Conservation (phyloP, 2,329 filamentous ascomycete genomes). For the Trichocomaceae sp. region DNA sequence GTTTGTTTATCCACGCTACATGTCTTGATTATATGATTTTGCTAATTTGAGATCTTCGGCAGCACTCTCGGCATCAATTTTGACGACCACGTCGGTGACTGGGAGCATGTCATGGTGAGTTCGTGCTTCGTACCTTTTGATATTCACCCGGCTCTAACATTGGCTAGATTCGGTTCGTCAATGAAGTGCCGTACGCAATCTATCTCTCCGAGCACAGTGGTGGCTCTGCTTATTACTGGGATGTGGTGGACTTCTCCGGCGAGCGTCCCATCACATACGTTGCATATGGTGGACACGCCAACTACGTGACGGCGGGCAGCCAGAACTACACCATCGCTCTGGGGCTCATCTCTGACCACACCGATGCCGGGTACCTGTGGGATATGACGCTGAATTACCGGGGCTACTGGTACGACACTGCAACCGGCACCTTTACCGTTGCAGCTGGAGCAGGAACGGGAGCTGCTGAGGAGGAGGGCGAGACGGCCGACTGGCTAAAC, state of each 20-base stretch:
- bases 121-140: not conserved
- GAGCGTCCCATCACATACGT: conserved; percentile 3
- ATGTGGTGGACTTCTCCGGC: conserved; percentile 2
- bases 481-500: conserved; percentile 4
- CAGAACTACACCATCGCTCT: conserved; percentile 7
- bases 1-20: not conserved
- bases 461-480: not conserved
- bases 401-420: not conserved
- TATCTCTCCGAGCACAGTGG: conserved; percentile 6
- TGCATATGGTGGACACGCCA: conserved; percentile 4
- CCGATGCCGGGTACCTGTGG: conserved; percentile 5
- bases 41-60: not conserved
- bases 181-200: not conserved
- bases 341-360: not conserved
- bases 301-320: conserved; percentile 6
- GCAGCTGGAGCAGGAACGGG: not conserved
- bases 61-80: not conserved
- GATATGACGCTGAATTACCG: conserved; percentile 7
- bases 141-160: not conserved
- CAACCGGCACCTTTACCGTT: not conserved
- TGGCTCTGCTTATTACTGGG: conserved; percentile 5
- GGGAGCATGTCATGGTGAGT: conserved; percentile 4
- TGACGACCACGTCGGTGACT: conserved; percentile 3
- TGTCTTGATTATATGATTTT: not conserved
- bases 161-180: not conserved